These are phyloP conservation scores for Solanum virginianum DNA, from an alignment of 257 asterid species.

Conservation along the genomic window DNA sequence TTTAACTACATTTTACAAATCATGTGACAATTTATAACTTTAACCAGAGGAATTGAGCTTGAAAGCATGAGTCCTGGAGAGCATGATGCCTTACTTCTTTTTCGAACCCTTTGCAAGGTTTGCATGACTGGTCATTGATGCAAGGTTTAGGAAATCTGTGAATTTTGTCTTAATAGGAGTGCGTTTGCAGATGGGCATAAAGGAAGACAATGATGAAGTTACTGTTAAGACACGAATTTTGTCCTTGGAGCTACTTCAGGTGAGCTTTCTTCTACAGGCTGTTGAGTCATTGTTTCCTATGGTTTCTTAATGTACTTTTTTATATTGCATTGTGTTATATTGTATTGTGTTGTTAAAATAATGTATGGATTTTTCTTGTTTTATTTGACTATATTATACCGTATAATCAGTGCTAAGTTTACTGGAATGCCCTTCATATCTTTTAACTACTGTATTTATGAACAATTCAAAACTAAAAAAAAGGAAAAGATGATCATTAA, in stretches of 20 bases:
- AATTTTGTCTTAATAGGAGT: neutral
- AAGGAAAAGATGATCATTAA: neutral
- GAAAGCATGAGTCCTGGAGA: slow-evolving; percentile 72
- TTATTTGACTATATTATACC: neutral
- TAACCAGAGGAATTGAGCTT: slow-evolving; percentile 52
- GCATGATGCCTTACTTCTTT: slow-evolving; percentile 88
- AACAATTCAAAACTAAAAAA: neutral
- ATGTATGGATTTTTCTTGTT: neutral
- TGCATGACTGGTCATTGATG: slow-evolving; percentile 6
- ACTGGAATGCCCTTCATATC: neutral
- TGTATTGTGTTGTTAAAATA: neutral
- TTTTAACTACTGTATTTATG: neutral
- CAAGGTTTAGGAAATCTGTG: neutral
- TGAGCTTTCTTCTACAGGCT: slow-evolving; percentile 1
- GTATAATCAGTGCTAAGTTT: neutral
- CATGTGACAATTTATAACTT: neutral
- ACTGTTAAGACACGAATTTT: slow-evolving; percentile 82
- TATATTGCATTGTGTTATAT: neutral
- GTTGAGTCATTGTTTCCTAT: neutral
- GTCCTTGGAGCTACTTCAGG: slow-evolving; percentile 98
- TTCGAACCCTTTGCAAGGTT: slow-evolving; percentile 99
- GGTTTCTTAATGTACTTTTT: neutral
- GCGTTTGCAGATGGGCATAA: slow-evolving; percentile 89
- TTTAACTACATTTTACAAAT: neutral
- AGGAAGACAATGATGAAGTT: slow-evolving; percentile 90